Conservation (phyloP, 2,329 filamentous ascomycete species). For the Leptoxyphium fumago region DNA sequence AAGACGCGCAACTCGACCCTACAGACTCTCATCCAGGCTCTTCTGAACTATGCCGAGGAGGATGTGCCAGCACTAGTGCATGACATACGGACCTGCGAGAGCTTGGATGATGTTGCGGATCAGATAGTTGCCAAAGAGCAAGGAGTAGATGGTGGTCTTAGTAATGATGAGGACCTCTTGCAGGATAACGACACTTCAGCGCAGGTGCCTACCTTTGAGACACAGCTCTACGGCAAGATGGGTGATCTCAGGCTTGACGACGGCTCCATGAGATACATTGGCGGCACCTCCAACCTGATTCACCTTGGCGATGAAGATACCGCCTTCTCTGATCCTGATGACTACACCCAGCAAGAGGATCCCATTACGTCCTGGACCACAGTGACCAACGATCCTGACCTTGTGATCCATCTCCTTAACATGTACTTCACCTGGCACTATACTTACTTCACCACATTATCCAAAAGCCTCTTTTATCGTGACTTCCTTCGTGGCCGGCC, state of each 20-base stretch:
- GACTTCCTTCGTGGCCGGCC: slow-evolving; percentile 66
- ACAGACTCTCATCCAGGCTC: slow-evolving; percentile 82
- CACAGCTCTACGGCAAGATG: slow-evolving; percentile 82
- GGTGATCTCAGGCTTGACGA: slow-evolving; percentile 78
- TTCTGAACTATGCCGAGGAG: slow-evolving; percentile 80
- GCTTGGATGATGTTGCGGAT: slow-evolving; percentile 48
- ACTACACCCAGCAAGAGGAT: slow-evolving; percentile 43
- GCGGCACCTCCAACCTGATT: slow-evolving; percentile 85
- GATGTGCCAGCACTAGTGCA: slow-evolving; percentile 69
- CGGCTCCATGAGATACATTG: slow-evolving; percentile 78
- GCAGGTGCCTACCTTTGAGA: slow-evolving; percentile 42
- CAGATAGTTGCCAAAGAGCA: slow-evolving; percentile 41
- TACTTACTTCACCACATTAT: slow-evolving; percentile 83
- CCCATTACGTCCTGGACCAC: slow-evolving; percentile 75
- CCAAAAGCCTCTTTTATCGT: slow-evolving; percentile 70
- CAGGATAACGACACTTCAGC: slow-evolving; percentile 24
- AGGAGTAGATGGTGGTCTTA: slow-evolving; percentile 28
- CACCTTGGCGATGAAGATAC: slow-evolving; percentile 47
- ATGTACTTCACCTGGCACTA: slow-evolving; percentile 99
- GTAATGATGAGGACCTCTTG: slow-evolving; percentile 21
- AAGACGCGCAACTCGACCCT: slow-evolving; percentile 79
- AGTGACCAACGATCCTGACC: slow-evolving; percentile 63
- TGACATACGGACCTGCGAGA: slow-evolving; percentile 77
- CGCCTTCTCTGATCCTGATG: slow-evolving; percentile 23
- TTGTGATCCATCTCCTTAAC: slow-evolving; percentile 77